Evolutionary conservation across 805 yeast species (phyloP), one percentile per base, ranked within the genome.

Genomic region (Zygosaccharomyces siamensis): DNA sequence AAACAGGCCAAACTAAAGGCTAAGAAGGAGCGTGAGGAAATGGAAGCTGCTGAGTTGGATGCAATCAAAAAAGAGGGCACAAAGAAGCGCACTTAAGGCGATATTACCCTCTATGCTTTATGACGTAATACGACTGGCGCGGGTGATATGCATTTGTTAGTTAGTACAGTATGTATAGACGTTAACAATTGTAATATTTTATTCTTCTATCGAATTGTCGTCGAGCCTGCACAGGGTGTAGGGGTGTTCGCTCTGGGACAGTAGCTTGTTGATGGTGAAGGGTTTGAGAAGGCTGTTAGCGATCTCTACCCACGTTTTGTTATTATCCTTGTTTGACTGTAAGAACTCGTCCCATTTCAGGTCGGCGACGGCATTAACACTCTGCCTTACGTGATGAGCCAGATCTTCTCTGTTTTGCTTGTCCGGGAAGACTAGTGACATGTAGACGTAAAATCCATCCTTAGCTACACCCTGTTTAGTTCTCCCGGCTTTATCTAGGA

Each of bases 41-140:
- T 66, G 18, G 56, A 66, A 14, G 68, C 67, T 11, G 67, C 55
- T 6, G 71, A 67, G 48, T 64, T 64, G 39, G 67, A 56, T 1
- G 50, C 42, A 3, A 45, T 60, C 12, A 54, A 51, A 7, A 56
- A 51, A 30, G 61, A 55, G 38, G 61, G 56, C 16, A 58, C 63
- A 20, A 63, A 61, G 49, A 53, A 36, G 45, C 23, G 14, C 4
- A 41, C 20, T 18, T 41, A 23, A 26, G 18, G 18, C 18, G 12
- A 1, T 7, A 5, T 6, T 5, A 4, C 12, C 11, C 20, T 33
- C 7, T 33, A 4, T 2, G 21, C 20, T 33, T 33, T 14, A 33
- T 20, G 37, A 33, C 20, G 37, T 33, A 14, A 14, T 14, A 11
- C 8, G 37, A 33, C 8, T 14, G 20, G 21, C 37, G 4, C 21